Evolutionary conservation across 805 yeast species (phyloP).

Genomic region (Yamadazyma endophytica): DNA sequence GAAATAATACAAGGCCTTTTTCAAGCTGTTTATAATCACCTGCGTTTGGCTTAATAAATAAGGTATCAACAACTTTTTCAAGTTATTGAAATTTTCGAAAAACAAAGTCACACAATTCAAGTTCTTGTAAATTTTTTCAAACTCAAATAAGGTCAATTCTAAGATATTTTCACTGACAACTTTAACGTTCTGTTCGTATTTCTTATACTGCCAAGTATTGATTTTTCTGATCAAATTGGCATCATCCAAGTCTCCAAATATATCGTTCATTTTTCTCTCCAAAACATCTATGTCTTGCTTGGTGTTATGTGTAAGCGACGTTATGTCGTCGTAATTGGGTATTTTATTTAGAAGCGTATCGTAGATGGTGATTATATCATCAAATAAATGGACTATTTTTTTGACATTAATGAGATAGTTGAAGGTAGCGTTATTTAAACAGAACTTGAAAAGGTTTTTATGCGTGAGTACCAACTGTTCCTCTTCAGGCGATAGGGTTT

Average conservation of each 20-base stretch:
- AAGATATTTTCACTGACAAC: slow-evolving; percentile 15
- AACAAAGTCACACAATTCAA: slow-evolving; percentile 35
- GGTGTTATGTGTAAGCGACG: slow-evolving; percentile 23
- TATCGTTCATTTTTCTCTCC: slow-evolving; percentile 27
- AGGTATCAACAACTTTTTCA: slow-evolving; percentile 35
- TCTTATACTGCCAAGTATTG: slow-evolving; percentile 21
- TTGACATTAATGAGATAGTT: slow-evolving; percentile 23
- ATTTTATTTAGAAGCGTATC: slow-evolving; percentile 34
- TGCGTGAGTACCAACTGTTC: slow-evolving; percentile 23
- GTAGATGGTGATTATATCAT: slow-evolving; percentile 37
- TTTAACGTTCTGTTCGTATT: slow-evolving; percentile 22
- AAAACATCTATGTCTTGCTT: slow-evolving; percentile 17
- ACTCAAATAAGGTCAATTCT: slow-evolving; percentile 12
- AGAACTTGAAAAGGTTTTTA: slow-evolving; percentile 26
- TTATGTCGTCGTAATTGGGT: slow-evolving; percentile 38
- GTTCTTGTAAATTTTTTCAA: slow-evolving; percentile 17
- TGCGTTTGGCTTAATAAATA: slow-evolving; percentile 29
- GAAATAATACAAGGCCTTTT: slow-evolving; percentile 22
- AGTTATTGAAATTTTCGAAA: slow-evolving; percentile 33
- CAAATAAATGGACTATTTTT: slow-evolving; percentile 30
- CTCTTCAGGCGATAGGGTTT: slow-evolving; percentile 15
- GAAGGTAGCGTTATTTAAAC: slow-evolving; percentile 28
- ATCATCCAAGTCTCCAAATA: slow-evolving; percentile 19
- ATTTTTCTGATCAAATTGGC: slow-evolving; percentile 5
- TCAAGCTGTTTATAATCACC: slow-evolving; percentile 21